Base-by-base conservation (phyloP, 192 early-diverging fungal species). In the Coemansia biformis region DNA sequence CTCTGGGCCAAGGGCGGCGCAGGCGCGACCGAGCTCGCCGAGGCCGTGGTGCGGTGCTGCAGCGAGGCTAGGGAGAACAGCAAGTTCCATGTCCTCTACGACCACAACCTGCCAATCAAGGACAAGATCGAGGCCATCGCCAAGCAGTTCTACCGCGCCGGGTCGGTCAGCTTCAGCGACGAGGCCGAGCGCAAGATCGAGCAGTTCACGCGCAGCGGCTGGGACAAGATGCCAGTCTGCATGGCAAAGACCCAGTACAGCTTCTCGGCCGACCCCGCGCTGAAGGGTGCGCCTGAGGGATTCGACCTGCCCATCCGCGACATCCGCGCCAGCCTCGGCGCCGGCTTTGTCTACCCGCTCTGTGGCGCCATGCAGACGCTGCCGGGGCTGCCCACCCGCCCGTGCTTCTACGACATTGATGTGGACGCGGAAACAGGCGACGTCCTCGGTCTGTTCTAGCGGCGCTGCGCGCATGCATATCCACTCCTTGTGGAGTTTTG, bases 231-330 rank as follows among this genome's bases (percentile, higher is more conserved):
- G 57, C 93, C 93, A 6, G 89, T 99, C 28, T 99, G 96, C 71
- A 99, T 99, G 96, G 96, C 96, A 31, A 99, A 99, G 79, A 99
- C 96, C 5, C 96, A 99, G 61, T 79, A 91, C 53, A 86, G 83
- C 38, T 79, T 99, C 48, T 92, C 92, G 19, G 92, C 92, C 35
- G 87, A 97, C 51, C 90, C 96, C 1, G 85, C 81, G 30, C 78
- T 91, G 39, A 99, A 99, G 79, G 83, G 85, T 43, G 93, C 88
- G 1, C 96, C 96, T 8, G 87, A 86, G 28, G 87, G 87, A 10
- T 99, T 99, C 57, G 84, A 79, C 31, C 81, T 97, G 34, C 93
- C 93, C 10, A 83, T 99, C 41, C 87, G 96, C 33, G 96, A 99
- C 52, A 88, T 99, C 49, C 83, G 93, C 23, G 91, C 92, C 12